Conservation (phyloP, 192 early-diverging fungal genomes). For the Umbelopsis sp. region DNA sequence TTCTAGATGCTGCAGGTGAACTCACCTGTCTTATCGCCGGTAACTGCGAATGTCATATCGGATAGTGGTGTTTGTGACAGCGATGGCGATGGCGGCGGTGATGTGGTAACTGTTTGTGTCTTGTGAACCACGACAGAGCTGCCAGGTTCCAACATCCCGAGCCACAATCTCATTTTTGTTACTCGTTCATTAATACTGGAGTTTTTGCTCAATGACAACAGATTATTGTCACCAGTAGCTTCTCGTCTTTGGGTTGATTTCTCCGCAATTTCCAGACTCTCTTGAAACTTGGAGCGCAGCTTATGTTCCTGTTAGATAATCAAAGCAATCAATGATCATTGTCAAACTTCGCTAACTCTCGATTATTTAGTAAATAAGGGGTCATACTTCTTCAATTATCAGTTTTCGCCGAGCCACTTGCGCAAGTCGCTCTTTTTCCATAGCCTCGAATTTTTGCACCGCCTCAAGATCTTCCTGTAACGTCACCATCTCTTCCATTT, state of each 20-base stretch:
- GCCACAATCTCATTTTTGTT: not conserved
- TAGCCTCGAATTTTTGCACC: not conserved
- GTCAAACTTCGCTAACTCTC: not conserved
- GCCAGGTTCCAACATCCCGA: not conserved
- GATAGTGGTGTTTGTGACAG: not conserved
- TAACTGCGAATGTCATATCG: not conserved
- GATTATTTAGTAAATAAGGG: not conserved
- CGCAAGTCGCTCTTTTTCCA: not conserved
- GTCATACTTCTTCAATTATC: not conserved
- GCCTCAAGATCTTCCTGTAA: constrained; percentile 1
- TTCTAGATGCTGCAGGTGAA: not conserved
- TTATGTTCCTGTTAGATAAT: not conserved
- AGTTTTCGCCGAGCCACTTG: not conserved
- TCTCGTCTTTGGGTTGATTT: too few relatives aligned
- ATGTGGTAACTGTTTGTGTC: not conserved
- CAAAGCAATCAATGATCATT: too few relatives aligned
- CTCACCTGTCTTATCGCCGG: not conserved
- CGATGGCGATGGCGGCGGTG: too few relatives aligned
- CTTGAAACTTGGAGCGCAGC: not conserved
- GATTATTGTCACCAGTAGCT: too few relatives aligned
- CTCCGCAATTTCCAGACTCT: not conserved
- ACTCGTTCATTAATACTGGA: not conserved
- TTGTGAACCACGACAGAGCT: not conserved
- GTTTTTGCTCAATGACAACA: not conserved
- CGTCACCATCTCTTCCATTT: not conserved